Conservation (phyloP, 208 protist species). For the Leishmania aethiopica region DNA sequence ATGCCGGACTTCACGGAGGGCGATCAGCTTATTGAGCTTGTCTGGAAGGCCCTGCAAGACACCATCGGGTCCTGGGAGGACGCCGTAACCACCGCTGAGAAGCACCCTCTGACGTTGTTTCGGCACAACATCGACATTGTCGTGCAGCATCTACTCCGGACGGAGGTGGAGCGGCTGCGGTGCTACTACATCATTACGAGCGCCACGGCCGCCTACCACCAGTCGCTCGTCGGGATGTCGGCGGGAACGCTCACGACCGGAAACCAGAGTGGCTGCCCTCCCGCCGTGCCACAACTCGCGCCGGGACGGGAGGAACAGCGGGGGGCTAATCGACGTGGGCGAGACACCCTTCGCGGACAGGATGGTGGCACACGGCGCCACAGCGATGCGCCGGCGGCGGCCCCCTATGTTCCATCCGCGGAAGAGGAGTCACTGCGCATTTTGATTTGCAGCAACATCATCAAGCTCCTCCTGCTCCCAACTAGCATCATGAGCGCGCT, state of each 20-base stretch:
- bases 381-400: background rate
- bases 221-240: slow-evolving; percentile 14
- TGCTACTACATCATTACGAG: slow-evolving; percentile 68
- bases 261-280: background rate
- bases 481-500: slow-evolving; percentile 68
- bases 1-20: slow-evolving; percentile 71
- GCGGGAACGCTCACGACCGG: background rate
- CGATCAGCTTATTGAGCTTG: slow-evolving; percentile 63
- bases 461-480: slow-evolving; percentile 79
- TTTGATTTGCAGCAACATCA: slow-evolving; percentile 68
- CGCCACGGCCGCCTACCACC: slow-evolving; percentile 30
- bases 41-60: slow-evolving; percentile 76
- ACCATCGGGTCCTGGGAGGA: slow-evolving; percentile 36
- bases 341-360: slow-evolving; percentile 8
- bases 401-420: slow-evolving; percentile 48
- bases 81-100: slow-evolving; percentile 11
- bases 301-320: background rate
- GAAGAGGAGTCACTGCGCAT: slow-evolving; percentile 78
- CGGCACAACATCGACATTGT: slow-evolving; percentile 69
- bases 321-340: background rate
- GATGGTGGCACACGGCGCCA: background rate
- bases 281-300: background rate
- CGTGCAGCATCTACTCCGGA: slow-evolving; percentile 58
- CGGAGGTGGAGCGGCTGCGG: slow-evolving; percentile 70
- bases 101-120: slow-evolving; percentile 44